Evolutionary conservation across 2,329 filamentous ascomycete genomes (phyloP).

Genomic region (Penicillium oxalicum): DNA sequence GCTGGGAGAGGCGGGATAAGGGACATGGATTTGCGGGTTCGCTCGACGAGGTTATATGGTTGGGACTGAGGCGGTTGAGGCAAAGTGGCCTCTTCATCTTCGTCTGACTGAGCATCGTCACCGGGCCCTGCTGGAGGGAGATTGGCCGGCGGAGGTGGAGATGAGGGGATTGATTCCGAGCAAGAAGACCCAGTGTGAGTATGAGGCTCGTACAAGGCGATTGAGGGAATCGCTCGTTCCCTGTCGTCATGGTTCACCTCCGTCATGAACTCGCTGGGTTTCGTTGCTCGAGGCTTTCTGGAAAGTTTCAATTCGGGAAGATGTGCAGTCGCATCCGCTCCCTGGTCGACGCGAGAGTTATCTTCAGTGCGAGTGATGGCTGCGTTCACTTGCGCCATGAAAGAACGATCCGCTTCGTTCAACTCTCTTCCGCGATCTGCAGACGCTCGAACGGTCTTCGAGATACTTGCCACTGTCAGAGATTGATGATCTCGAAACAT

Average conservation of each 20-base stretch:
- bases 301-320: not conserved
- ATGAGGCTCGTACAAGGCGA: not conserved
- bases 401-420: conserved; percentile 25
- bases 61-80: conserved; percentile 15
- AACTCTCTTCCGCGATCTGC: conserved; percentile 16
- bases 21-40: conserved; percentile 76
- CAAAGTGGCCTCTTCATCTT: conserved; percentile 11
- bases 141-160: conserved; percentile 11
- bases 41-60: conserved; percentile 57
- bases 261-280: too few relatives aligned
- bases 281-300: not conserved
- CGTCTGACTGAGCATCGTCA: conserved; percentile 1
- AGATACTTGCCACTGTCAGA: conserved; percentile 35
- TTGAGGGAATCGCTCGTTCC: too few relatives aligned
- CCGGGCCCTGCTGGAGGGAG: conserved; percentile 6
- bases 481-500: conserved; percentile 34
- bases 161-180: too few relatives aligned
- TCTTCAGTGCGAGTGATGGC: conserved; percentile 28
- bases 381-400: conserved; percentile 32
- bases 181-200: too few relatives aligned
- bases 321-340: too few relatives aligned
- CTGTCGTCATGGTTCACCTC: too few relatives aligned
- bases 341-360: conserved; percentile 3
- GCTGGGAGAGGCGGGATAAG: conserved; percentile 43
- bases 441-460: conserved; percentile 29